Evolutionary conservation across 257 asterid species (phyloP).

Genomic region (Craterostigma plantagineum): DNA sequence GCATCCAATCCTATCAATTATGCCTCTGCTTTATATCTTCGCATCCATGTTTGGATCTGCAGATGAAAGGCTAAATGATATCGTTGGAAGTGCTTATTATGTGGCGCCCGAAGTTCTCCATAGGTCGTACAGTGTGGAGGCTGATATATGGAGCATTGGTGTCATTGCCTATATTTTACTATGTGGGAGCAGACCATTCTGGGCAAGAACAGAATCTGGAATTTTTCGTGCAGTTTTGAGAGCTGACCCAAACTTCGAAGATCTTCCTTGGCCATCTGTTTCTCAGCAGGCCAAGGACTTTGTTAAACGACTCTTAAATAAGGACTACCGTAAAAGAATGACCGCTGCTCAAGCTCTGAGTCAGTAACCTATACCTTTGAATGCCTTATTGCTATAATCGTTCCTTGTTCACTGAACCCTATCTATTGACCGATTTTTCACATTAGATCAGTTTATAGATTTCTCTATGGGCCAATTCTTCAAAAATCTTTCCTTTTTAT

Average conservation of each 20-base stretch:
- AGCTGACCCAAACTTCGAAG: constrained; percentile 88
- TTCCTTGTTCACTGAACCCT: too few species aligned
- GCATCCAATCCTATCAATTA: constrained; percentile 1
- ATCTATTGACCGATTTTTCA: too few species aligned
- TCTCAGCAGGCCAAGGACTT: constrained; percentile 76
- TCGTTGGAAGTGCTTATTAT: constrained; percentile 96
- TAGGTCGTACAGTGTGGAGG: constrained; percentile 88
- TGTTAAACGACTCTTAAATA: constrained; percentile 71
- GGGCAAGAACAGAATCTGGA: constrained; percentile 97
- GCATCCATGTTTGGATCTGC: constrained; percentile 6
- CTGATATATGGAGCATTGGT: constrained; percentile 96
- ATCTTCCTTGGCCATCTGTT: constrained; percentile 90
- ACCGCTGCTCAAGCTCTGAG: constrained; percentile 99
- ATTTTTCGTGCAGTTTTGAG: constrained; percentile 88
- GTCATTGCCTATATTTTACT: constrained; percentile 77
- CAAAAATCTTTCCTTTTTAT: too few species aligned
- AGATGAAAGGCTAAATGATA: constrained; percentile 93
- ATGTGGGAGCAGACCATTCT: constrained; percentile 96
- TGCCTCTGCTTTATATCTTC: constrained; percentile 5
- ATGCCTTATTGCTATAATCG: not conserved
- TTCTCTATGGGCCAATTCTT: too few species aligned
- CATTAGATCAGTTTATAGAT: too few species aligned
- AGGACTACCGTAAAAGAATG: constrained; percentile 93
- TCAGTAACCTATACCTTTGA: constrained; percentile 22
- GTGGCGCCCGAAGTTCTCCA: constrained; percentile 99